Conservation (phyloP, 345 rosid genomes). For the Citrus unshiu region DNA sequence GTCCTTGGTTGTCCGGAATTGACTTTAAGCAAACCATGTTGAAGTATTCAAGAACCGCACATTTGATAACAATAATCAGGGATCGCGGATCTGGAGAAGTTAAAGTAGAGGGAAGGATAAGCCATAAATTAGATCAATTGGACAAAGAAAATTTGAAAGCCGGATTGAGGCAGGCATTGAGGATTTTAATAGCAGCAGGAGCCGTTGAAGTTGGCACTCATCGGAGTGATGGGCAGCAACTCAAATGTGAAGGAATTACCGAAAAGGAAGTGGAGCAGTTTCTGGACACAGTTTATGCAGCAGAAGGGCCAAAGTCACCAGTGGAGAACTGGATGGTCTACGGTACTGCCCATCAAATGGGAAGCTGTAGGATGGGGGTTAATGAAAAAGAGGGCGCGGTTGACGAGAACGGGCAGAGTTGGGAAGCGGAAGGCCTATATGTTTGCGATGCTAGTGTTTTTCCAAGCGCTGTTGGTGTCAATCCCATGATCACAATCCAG, state of each 20-base stretch:
- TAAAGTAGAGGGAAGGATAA: conserved; percentile 37
- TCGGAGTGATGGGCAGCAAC: conserved; percentile 53
- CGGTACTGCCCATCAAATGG: conserved; percentile 64
- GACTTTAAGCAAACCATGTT: conserved; percentile 46
- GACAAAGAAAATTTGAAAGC: conserved; percentile 45
- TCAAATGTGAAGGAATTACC: conserved; percentile 37
- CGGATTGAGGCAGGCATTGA: conserved; percentile 48
- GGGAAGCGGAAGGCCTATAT: conserved; percentile 58
- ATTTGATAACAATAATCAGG: conserved; percentile 37
- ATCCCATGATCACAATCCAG: conserved; percentile 73
- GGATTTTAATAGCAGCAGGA: conserved; percentile 61
- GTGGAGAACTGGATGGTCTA: conserved; percentile 39
- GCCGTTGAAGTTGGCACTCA: conserved; percentile 65
- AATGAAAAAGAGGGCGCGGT: conserved; percentile 46
- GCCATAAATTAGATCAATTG: conserved; percentile 17
- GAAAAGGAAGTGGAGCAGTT: conserved; percentile 40
- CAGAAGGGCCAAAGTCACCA: conserved; percentile 26
- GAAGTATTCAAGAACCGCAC: conserved; percentile 58
- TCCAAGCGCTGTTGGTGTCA: conserved; percentile 65
- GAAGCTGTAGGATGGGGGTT: conserved; percentile 59
- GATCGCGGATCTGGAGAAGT: conserved; percentile 54
- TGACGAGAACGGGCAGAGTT: conserved; percentile 52
- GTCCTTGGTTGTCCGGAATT: conserved; percentile 54
- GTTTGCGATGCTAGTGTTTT: conserved; percentile 60
- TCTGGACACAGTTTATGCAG: conserved; percentile 35